Percentiles rank a stretch among this genome's conserved stretches.
phyloP scores from a whole-genome alignment of 2,329 filamentous ascomycete species.

The Hypocrella siamensis region DNA sequence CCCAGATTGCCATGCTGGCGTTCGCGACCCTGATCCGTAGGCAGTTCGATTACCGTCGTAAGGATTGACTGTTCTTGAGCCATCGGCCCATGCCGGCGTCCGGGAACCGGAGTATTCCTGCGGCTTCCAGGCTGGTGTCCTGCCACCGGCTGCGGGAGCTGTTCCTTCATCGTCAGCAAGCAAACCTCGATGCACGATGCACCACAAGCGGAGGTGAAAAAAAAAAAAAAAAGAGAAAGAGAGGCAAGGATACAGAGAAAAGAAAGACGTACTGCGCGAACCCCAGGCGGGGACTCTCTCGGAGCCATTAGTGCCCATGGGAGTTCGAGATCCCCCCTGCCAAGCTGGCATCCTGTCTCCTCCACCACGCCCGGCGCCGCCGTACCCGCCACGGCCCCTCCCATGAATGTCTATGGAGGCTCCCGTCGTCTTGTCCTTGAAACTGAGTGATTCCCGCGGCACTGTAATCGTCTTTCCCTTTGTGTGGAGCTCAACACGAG shows the following conservation, averaged over 20 bases:
- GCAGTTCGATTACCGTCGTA: slow-evolving; percentile 63
- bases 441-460: slow-evolving; percentile 62
- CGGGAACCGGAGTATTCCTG: slow-evolving; percentile 38
- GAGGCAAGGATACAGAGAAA: slow-evolving; percentile 9
- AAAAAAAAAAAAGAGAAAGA: not conserved
- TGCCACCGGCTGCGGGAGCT: slow-evolving; percentile 40
- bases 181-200: too few relatives aligned
- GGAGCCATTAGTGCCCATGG: slow-evolving; percentile 40
- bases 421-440: slow-evolving; percentile 74
- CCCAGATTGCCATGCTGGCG: slow-evolving; percentile 65
- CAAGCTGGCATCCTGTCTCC: slow-evolving; percentile 36
- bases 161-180: slow-evolving; percentile 6
- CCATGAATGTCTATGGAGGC: slow-evolving; percentile 57
- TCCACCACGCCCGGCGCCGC: slow-evolving; percentile 28
- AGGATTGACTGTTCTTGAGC: slow-evolving; percentile 51
- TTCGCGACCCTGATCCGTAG: slow-evolving; percentile 59
- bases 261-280: slow-evolving; percentile 43
- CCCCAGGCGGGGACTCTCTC: slow-evolving; percentile 70
- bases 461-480: slow-evolving; percentile 86
- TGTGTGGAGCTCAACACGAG: slow-evolving; percentile 83
- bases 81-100: slow-evolving; percentile 57
- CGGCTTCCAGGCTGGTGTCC: slow-evolving; percentile 48
- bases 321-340: slow-evolving; percentile 53
- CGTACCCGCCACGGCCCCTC: slow-evolving; percentile 28
- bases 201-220: too few relatives aligned